Evolutionary conservation across 2,329 filamentous ascomycete species (phyloP), one percentile per base, ranked within the genome.

Genomic region (Intubia oerlemansii): DNA sequence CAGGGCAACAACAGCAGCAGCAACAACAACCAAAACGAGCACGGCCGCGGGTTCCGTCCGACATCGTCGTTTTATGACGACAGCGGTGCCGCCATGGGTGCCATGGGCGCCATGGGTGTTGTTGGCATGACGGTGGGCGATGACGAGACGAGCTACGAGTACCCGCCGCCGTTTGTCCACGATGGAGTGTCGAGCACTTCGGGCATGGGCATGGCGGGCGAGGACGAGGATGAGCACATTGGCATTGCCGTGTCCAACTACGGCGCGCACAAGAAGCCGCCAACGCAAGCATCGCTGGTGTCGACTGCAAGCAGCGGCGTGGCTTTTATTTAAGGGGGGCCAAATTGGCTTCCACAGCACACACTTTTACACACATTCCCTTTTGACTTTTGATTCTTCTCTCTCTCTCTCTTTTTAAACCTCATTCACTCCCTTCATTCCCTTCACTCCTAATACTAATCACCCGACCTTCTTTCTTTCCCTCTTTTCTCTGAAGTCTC

Each of bases 211-310:
- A 12, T 3, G 11, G 15, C 18, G 6, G 21, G 18, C 16, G 27
- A 10, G 4, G 25, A 7, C 15, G 24, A 8, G 12, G 12, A 13
- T 11, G 17, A 17, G 17, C 17, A 17, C 25, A 31, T 36, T 12
- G 34, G 34, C n/a, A 11, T 34, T 21, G 34, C 36, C 10, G 32
- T 38, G 20, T 36, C 34, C 24, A 27, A 27, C 25, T 38, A 36
- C 25, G 12, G 17, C 8, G 7, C 16, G 17, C 15, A 17, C 15
- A 12, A 12, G 14, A 26, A 18, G 15, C 25, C 12, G n/a, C 11
- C 7, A 10, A 34, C 36, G 28, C 35, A 26, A 21, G 28, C 24
- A 23, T 36, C 36, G 12, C n/a, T 29, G 20, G 28, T 14, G 25
- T 38, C 34, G 17, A 12, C 21, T 11, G 33, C 25, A 10, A 34